Evolutionary conservation across 805 yeast species (phyloP).

Genomic region (Candida michaelii): DNA sequence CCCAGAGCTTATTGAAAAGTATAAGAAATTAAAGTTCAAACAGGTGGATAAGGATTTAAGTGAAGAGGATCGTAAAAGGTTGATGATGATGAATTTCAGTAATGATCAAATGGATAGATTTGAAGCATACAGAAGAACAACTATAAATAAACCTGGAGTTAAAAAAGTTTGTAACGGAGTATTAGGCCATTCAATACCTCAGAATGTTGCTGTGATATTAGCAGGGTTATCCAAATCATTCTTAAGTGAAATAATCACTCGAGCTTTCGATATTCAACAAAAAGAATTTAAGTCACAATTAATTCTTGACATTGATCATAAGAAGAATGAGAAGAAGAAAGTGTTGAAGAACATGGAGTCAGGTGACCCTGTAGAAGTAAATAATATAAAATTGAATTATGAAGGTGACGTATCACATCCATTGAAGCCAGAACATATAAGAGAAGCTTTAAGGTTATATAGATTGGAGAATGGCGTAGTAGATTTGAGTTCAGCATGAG

Average conservation of each 20-base stretch:
- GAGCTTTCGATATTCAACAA: conserved; percentile 71
- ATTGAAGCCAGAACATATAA: conserved; percentile 74
- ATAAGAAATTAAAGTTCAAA: conserved; percentile 31
- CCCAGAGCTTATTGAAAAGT: conserved; percentile 32
- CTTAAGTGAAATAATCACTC: conserved; percentile 85
- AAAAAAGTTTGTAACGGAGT: conserved; percentile 78
- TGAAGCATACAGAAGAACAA: conserved; percentile 80
- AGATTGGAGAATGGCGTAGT: conserved; percentile 52
- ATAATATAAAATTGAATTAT: conserved; percentile 20
- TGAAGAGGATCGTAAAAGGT: conserved; percentile 57
- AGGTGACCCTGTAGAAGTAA: conserved; percentile 32
- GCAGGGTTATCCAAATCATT: conserved; percentile 87
- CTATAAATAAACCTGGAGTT: conserved; percentile 61
- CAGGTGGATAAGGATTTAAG: conserved; percentile 25
- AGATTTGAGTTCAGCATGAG: neutral
- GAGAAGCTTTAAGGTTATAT: conserved; percentile 86
- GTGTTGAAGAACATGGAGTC: conserved; percentile 36
- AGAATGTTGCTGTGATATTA: conserved; percentile 73
- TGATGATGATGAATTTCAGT: conserved; percentile 71
- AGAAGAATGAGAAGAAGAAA: conserved; percentile 36
- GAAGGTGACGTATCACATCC: conserved; percentile 56
- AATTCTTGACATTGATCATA: conserved; percentile 33
- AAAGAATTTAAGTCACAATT: conserved; percentile 47
- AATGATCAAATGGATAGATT: conserved; percentile 84
- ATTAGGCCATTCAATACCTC: conserved; percentile 76